Percentiles rank a stretch among this genome's conserved stretches.
phyloP scores from a whole-genome alignment of 352 stramenopile genomes.

The Blastocystis sp. region DNA sequence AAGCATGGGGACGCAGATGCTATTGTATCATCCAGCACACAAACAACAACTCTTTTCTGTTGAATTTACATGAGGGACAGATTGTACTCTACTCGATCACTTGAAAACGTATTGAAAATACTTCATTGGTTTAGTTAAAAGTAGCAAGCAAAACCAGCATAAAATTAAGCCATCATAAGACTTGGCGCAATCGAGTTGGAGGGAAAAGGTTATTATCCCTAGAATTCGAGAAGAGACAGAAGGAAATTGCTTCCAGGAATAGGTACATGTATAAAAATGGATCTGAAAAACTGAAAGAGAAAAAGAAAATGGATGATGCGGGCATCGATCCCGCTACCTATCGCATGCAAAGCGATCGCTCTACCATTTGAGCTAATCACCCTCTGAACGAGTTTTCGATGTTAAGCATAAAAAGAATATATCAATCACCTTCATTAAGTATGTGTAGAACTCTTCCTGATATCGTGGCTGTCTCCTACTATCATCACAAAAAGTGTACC shows the following conservation, averaged over 20 bases:
- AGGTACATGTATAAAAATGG: not conserved
- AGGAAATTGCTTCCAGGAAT: not conserved
- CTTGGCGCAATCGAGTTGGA: slow-evolving; percentile 29
- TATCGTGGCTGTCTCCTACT: not conserved
- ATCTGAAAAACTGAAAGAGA: not conserved
- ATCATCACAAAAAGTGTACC: not conserved
- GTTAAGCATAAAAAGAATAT: not conserved
- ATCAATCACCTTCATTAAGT: not conserved
- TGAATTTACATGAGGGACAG: not conserved
- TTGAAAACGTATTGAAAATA: not conserved
- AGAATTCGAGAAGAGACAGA: not conserved
- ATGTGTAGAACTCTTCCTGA: not conserved
- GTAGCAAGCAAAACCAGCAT: not conserved
- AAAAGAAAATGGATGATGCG: slow-evolving; percentile 58
- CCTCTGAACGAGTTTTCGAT: not conserved
- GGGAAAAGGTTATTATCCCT: not conserved
- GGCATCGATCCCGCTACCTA: slow-evolving; percentile 55
- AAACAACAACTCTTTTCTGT: not conserved
- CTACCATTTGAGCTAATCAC: slow-evolving; percentile 62
- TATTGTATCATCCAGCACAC: too few relatives aligned
- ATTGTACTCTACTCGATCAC: not conserved
- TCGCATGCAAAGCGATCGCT: slow-evolving; percentile 60
- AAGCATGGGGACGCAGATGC: not conserved
- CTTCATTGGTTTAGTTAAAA: not conserved
- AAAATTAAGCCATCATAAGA: not conserved